A percentile compares a stretch with the other conserved stretches of the same genome.
Conservation (phyloP, 179 eudicot genomes). For the Silene coronaria region DNA sequence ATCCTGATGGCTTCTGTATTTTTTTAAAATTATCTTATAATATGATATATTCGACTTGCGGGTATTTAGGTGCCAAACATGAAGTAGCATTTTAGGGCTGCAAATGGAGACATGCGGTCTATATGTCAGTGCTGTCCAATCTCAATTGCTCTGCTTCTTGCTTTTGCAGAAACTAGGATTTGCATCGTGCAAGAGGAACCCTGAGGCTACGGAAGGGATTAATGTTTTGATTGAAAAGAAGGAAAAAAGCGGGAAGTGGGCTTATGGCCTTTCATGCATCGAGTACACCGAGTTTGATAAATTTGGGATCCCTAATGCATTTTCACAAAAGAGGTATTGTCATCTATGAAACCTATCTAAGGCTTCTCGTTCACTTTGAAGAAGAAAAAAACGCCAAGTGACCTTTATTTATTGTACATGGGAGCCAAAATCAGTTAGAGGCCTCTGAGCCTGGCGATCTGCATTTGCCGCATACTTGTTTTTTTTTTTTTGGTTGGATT, state of each 20-base stretch:
- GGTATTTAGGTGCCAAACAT: slow-evolving; percentile 4
- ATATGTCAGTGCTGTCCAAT: neutral
- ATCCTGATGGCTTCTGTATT: neutral
- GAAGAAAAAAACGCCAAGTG: neutral
- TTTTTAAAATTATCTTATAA: neutral
- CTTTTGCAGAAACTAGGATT: slow-evolving; percentile 83
- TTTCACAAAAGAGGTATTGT: slow-evolving; percentile 53
- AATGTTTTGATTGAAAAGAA: slow-evolving; percentile 84
- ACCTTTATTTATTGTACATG: neutral
- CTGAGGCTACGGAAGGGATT: slow-evolving; percentile 95
- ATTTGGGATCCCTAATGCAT: slow-evolving; percentile 61
- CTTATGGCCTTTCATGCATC: slow-evolving; percentile 90
- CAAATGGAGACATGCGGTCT: neutral
- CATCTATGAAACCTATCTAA: neutral
- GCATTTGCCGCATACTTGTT: neutral
- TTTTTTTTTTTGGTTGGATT: too few species aligned
- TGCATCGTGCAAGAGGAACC: slow-evolving; percentile 77
- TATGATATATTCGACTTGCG: neutral
- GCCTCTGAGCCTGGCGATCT: neutral
- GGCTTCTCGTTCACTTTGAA: slow-evolving; percentile 2
- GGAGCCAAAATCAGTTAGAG: neutral
- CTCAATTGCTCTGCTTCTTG: neutral
- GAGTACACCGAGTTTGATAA: slow-evolving; percentile 98
- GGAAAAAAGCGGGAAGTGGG: slow-evolving; percentile 70
- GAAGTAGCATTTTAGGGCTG: neutral